Percentiles rank a stretch among this genome's conserved stretches.
Evolutionary conservation across 1,139 yeast genomes (phyloP).

Genomic region (Yamadazyma sp.): DNA sequence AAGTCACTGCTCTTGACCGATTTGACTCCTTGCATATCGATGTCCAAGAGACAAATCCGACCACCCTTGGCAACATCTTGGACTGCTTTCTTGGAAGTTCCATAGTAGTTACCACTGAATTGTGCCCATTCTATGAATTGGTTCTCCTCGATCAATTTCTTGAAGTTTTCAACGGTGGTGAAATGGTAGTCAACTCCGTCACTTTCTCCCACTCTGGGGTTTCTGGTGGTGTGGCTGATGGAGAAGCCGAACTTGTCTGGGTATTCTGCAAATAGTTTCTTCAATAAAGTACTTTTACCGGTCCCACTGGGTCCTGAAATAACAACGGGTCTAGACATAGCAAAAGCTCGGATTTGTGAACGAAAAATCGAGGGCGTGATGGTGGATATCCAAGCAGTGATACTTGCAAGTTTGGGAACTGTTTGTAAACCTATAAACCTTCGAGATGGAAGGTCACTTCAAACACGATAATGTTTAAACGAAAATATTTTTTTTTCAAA

Average conservation of each 20-base stretch:
- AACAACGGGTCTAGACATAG: constrained; percentile 73
- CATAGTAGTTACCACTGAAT: constrained; percentile 96
- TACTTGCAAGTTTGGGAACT: neutral
- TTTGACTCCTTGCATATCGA: constrained; percentile 98
- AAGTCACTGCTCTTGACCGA: constrained; percentile 80
- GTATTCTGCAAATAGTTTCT: constrained; percentile 83
- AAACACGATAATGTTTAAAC: neutral
- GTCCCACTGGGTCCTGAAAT: constrained; percentile 97
- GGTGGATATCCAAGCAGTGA: neutral
- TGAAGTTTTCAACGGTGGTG: constrained; percentile 74
- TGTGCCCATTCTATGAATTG: constrained; percentile 97
- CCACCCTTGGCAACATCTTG: constrained; percentile 65
- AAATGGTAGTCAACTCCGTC: constrained; percentile 91
- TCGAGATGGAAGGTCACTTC: neutral
- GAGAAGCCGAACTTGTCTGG: constrained; percentile 92
- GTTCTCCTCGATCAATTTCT: constrained; percentile 65
- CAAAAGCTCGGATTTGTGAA: neutral
- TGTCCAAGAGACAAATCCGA: constrained; percentile 84
- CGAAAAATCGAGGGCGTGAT: neutral
- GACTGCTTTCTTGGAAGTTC: constrained; percentile 86
- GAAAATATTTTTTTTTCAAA: neutral
- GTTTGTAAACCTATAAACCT: neutral
- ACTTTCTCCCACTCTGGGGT: constrained; percentile 88
- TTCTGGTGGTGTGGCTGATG: constrained; percentile 90
- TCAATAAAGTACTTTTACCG: constrained; percentile 92